Conservation (phyloP, 768 basidiomycete genomes). For the Serpula lacrymans region DNA sequence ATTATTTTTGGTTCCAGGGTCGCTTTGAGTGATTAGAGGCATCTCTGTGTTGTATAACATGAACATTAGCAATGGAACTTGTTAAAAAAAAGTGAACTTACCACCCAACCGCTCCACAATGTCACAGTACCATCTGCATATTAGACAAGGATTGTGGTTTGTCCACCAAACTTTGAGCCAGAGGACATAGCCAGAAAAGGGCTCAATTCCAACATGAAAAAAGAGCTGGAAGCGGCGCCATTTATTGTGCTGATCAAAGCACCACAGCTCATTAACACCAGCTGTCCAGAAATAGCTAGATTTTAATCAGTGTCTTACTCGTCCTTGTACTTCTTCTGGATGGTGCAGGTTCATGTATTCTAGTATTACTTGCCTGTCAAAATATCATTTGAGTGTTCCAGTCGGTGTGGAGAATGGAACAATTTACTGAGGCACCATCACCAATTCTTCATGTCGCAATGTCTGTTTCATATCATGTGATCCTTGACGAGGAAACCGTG, state of each 20-base stretch:
- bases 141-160: constrained; percentile 34
- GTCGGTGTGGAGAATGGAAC: no score
- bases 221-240: constrained; percentile 36
- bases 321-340: constrained; percentile 17
- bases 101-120: constrained; percentile 14
- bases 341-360: no score
- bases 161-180: constrained; percentile 45
- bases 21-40: constrained; percentile 41
- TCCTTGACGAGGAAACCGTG: no score
- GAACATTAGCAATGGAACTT: constrained; percentile 4
- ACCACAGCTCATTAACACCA: constrained; percentile 36
- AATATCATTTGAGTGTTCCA: no score
- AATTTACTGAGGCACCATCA: no score
- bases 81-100: constrained; percentile 10
- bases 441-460: no score
- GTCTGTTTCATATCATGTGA: no score
- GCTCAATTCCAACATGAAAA: constrained; percentile 35
- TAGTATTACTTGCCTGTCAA: no score
- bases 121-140: constrained; percentile 34
- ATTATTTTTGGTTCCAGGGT: constrained; percentile 41
- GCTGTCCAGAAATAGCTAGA: constrained; percentile 33
- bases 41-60: constrained; percentile 24
- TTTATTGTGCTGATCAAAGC: constrained; percentile 46
- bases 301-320: constrained; percentile 18
- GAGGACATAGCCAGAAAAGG: constrained; percentile 25